Percentiles rank a stretch among this genome's conserved stretches.
Conservation (phyloP, 805 yeast species). For the Saccharomyces cerevisiae region DNA sequence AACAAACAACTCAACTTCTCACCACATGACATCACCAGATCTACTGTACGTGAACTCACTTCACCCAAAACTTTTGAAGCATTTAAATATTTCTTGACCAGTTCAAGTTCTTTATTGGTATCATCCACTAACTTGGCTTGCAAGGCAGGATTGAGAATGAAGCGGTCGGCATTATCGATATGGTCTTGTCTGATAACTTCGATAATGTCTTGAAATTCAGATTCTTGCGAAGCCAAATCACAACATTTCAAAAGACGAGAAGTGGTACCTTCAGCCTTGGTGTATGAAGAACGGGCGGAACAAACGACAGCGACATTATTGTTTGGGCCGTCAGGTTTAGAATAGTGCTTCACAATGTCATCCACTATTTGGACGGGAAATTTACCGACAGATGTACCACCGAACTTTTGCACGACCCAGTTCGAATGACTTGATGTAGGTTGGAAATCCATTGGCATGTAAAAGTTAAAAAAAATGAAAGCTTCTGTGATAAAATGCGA, state of each 20-base stretch:
- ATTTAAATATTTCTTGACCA: slow-evolving; percentile 60
- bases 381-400: slow-evolving; percentile 96
- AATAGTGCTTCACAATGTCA: slow-evolving; percentile 67
- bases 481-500: not conserved
- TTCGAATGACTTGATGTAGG: slow-evolving; percentile 21
- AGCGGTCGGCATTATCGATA: slow-evolving; percentile 54
- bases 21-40: slow-evolving; percentile 85
- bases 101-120: slow-evolving; percentile 57
- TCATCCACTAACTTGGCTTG: slow-evolving; percentile 47
- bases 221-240: slow-evolving; percentile 57
- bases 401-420: slow-evolving; percentile 89
- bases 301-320: slow-evolving; percentile 88
- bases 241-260: slow-evolving; percentile 79
- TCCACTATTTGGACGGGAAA: slow-evolving; percentile 80
- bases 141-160: slow-evolving; percentile 40
- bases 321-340: slow-evolving; percentile 23
- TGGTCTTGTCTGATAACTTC: slow-evolving; percentile 74
- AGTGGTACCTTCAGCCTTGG: slow-evolving; percentile 94
- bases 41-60: slow-evolving; percentile 79
- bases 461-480: not conserved
- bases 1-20: slow-evolving; percentile 87
- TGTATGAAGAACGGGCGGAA: slow-evolving; percentile 84
- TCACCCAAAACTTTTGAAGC: slow-evolving; percentile 92
- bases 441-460: not conserved
- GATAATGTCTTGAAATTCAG: slow-evolving; percentile 50